A percentile compares a stretch with the other conserved stretches of the same genome.
phyloP scores from a whole-genome alignment of 75 land plant genomes.

The Pinus albicaulis region DNA sequence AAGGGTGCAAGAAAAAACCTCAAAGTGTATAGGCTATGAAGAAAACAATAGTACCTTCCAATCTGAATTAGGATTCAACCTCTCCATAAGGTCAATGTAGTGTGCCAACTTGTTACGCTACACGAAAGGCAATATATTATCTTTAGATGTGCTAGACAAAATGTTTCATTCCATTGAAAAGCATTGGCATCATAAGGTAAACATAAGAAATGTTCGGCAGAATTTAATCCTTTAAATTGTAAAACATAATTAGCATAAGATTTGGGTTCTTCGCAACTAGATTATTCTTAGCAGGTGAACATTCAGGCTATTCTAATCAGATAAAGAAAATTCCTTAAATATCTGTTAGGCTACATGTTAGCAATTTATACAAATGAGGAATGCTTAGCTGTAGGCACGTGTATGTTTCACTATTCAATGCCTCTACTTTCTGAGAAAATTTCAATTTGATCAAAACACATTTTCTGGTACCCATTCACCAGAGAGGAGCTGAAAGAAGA shows the following conservation, averaged over 20 bases:
- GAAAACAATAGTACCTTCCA: slow-evolving; percentile 45
- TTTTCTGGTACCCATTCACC: background rate
- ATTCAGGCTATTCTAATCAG: background rate
- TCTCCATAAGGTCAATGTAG: slow-evolving; percentile 84
- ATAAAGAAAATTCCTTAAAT: background rate
- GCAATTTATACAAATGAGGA: background rate
- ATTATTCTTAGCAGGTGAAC: background rate
- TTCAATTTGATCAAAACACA: background rate
- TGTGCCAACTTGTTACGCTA: slow-evolving; percentile 75
- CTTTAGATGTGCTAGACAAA: background rate
- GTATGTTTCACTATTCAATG: background rate
- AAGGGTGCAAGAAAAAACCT: slow-evolving; percentile 6
- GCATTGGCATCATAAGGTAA: background rate
- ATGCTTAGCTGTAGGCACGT: background rate
- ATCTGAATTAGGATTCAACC: slow-evolving; percentile 68
- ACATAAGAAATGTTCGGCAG: background rate
- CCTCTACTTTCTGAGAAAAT: background rate
- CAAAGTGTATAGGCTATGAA: background rate
- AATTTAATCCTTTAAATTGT: background rate
- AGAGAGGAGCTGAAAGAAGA: background rate
- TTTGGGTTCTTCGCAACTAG: background rate
- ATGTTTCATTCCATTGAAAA: background rate
- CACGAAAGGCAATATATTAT: slow-evolving; percentile 6
- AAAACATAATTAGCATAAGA: background rate
- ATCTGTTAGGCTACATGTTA: background rate